Base-by-base conservation (phyloP, 331 rosid genomes). In the Acacia pycnantha region DNA sequence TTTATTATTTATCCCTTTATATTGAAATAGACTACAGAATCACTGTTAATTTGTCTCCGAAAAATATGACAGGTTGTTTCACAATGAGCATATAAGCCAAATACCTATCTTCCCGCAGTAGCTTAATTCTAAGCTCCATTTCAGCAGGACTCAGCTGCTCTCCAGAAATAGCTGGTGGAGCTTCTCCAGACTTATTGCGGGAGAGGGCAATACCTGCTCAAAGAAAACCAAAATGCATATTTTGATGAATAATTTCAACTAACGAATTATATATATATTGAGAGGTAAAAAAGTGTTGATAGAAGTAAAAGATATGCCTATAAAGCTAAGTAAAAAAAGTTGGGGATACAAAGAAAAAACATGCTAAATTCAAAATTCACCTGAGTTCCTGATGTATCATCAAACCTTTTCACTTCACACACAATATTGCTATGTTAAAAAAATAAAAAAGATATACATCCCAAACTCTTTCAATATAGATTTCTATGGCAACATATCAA, bases 41-140 rank as follows among this genome's bases (percentile, higher is more conserved):
- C 74, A 70, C 26, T 51, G 48, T 33, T 58, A 50, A 62, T 56
- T 72, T 70, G 12, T 78, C 51, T 73, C 47, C 47, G 15, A 78
- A 50, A 62, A 65, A 43, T 33, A 56, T 44, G 64, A 65, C 43
- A 43, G 41, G 4, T 56, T 11, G 9, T 37, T 65, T 58, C 59
- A 61, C 11, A 29, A 37, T 22, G 58, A 77, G 37, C 37, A 56
- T 73, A 79, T 61, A 78, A 84, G 80, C 54, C 22, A 62, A 50
- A 47, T 79, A 93, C 99, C 97, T 92, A 89, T 93, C 90, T 65
- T 95, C 94, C 86, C 86, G 94, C 88, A 95, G 82, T 80, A 94
- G 88, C 85, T 90, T 95, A 80, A 95, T 92, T 68, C 99, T 88
- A 29, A 89, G 94, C 75, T 88, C 84, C 94, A 95, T 84, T 82